Base-by-base conservation (phyloP, 305 asterid genomes). In the Euphrasia arctica region DNA sequence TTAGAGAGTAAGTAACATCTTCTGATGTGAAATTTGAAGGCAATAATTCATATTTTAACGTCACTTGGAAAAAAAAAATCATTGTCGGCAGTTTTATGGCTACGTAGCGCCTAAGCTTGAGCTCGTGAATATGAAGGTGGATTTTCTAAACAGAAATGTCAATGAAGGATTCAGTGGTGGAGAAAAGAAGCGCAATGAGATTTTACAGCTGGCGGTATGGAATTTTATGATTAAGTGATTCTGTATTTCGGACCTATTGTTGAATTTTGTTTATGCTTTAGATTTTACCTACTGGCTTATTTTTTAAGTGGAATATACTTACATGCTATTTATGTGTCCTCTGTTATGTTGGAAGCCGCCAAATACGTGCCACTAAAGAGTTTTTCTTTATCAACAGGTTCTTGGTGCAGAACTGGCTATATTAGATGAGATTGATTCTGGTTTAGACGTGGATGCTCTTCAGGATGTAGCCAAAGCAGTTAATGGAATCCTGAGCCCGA, bases 141-240 rank as follows among this genome's bases (percentile, higher is more conserved):
- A 90, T 60, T 80, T 90, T 68, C 74, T 93, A 74, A 86, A 93
- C 78, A 77, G 97, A 82, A 90, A 93, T 69, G 99, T 93, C 67
- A 93, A 93, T 75, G 96, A 88, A 86, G 97, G 97, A 69, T 93
- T 93, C 70, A 93, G 97, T 50, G 97, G 99, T 39, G 99, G 99
- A 74, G 99, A 93, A 83, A 90, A 75, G 82, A 93, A 93, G 81
- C 96, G 99, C 64, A 93, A 93, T 67, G 97, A 93, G 83, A 90
- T 93, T 68, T 43, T 93, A 66, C 99, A 93, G 73, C 95, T 93
- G 58, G 96, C 93, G 85, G 96, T 90, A 85, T 64, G 39, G 68
- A 27, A 55, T 74, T 75, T n/a, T 72, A 28, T 4, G 6, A 15
- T 57, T 36, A 34, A 45, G 25, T 63, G 51, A 64, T 59, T 70